Evolutionary conservation across 1,284 basidiomycete species (phyloP).

Genomic region (Rhodotorula sp.): DNA sequence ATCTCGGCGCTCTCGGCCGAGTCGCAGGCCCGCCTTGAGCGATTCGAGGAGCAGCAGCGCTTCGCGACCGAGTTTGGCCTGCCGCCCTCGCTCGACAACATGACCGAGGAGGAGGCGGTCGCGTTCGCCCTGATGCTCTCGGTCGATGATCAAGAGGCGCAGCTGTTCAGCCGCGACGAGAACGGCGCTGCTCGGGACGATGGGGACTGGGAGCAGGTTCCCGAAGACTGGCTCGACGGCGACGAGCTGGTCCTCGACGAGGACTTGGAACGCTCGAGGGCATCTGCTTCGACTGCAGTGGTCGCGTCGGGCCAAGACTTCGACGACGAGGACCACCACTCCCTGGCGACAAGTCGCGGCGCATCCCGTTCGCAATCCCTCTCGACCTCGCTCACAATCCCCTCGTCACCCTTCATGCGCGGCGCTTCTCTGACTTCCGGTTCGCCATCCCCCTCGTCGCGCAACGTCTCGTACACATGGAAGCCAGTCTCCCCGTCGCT

Average conservation of each 20-base stretch:
- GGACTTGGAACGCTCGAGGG: constrained; percentile 5
- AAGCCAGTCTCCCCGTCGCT: constrained; percentile 25
- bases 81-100: constrained; percentile 36
- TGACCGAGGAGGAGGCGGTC: constrained; percentile 45
- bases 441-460: constrained; percentile 19
- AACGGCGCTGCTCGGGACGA: not conserved
- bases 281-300: not conserved
- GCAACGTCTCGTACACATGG: constrained; percentile 23
- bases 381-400: constrained; percentile 30
- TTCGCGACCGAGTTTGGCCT: constrained; percentile 27
- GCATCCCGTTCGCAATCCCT: constrained; percentile 3
- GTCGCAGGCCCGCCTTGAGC: constrained; percentile 28
- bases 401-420: constrained; percentile 29
- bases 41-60: constrained; percentile 19
- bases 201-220: constrained; percentile 22
- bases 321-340: constrained; percentile 8
- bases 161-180: constrained; percentile 3
- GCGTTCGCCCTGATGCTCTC: constrained; percentile 44
- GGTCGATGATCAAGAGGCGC: constrained; percentile 41
- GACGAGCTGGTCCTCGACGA: constrained; percentile 39
- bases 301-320: not conserved
- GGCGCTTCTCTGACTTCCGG: constrained; percentile 18
- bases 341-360: not conserved
- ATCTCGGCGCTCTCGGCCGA: constrained; percentile 38
- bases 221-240: constrained; percentile 32